Percentiles rank a stretch among this genome's conserved stretches.
Evolutionary conservation across 495 filamentous ascomycete species (phyloP).

Genomic region (Bombardia bombarda): DNA sequence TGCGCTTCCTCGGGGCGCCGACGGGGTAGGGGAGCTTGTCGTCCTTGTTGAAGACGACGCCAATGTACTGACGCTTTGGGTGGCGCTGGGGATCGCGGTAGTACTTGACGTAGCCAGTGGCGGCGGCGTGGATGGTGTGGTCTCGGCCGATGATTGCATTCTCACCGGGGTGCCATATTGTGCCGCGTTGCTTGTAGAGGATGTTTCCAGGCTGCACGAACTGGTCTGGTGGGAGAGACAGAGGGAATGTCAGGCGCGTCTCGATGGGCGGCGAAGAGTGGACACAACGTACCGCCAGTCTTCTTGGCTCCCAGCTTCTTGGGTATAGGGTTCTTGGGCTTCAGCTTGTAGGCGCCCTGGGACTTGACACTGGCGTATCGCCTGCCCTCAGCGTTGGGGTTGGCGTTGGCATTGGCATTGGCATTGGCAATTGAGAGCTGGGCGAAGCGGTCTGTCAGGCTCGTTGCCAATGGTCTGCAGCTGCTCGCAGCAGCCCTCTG

Average conservation of each 20-base stretch:
- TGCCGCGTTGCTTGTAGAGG: constrained; percentile 93
- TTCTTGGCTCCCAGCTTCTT: constrained; percentile 95
- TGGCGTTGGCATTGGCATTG: too few species aligned
- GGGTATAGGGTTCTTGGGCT: constrained; percentile 75
- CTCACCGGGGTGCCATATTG: constrained; percentile 88
- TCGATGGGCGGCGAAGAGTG: not conserved
- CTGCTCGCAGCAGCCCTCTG: constrained; percentile 36
- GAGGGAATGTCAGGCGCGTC: not conserved
- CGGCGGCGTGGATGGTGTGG: constrained; percentile 86
- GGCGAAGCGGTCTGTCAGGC: constrained; percentile 17
- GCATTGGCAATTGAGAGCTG: constrained; percentile 16
- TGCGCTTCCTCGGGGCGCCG: constrained; percentile 58
- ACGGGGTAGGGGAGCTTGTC: constrained; percentile 64
- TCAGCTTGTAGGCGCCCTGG: constrained; percentile 77
- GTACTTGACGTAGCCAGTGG: constrained; percentile 87
- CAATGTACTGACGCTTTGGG: constrained; percentile 83
- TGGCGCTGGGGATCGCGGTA: constrained; percentile 78
- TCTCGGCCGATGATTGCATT: constrained; percentile 92
- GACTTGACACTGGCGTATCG: constrained; percentile 78
- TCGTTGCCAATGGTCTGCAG: constrained; percentile 14
- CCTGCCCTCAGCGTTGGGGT: constrained; percentile 35
- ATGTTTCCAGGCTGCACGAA: constrained; percentile 93
- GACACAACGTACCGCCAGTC: constrained; percentile 54
- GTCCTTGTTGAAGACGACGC: constrained; percentile 73
- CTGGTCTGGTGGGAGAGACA: constrained; percentile 48